Base-by-base conservation (phyloP, 805 yeast genomes). In the Cyberlindnera xylosilytica region DNA sequence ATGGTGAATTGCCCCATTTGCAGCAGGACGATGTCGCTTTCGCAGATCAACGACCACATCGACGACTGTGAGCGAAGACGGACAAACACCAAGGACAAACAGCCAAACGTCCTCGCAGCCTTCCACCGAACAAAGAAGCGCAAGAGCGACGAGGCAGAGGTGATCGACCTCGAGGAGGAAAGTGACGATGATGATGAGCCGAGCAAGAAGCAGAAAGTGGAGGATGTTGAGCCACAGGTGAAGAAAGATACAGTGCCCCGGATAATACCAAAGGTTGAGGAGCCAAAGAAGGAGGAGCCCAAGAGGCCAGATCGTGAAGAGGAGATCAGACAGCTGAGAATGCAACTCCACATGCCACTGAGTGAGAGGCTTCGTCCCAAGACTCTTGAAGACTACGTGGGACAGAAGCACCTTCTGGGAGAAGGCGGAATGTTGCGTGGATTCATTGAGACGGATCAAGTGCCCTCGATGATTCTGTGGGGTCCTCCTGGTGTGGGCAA, bases 401-500 rank as follows among this genome's bases (percentile, higher is more conserved):
- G 99, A 0, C 99, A 93, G 63, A 66, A 70, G 12, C 95, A 90
- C 63, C 63, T 93, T 3, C 68, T 91, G 4, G 83, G 86, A 0
- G 63, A 66, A 2, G 41, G 35, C 3, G 95, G 97, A 1, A 68
- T 81, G 3, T 64, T 91, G 3, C 65, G 79, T 20, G 81, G 81
- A 34, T 85, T 85, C 46, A 70, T 90, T 2, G 70, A 73, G 28
- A 64, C 74, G 16, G 63, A 83, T n/a, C 68, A 71, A 36, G 68
- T 86, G 7, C 97, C 97, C 1, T 88, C 97, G 0, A 73, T 93
- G 79, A 79, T 93, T 2, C 65, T 93, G 5, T 85, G 93, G 86
- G 99, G 99, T 0, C 96, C 96, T 1, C 95, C 97, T 2, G 99
- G 99, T 0, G 90, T 88, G 3, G 91, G 71, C 0, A 93, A 93